These are phyloP conservation scores for Kuraishia borneana DNA, from an alignment of 805 yeast species.

Conservation along the genomic window DNA sequence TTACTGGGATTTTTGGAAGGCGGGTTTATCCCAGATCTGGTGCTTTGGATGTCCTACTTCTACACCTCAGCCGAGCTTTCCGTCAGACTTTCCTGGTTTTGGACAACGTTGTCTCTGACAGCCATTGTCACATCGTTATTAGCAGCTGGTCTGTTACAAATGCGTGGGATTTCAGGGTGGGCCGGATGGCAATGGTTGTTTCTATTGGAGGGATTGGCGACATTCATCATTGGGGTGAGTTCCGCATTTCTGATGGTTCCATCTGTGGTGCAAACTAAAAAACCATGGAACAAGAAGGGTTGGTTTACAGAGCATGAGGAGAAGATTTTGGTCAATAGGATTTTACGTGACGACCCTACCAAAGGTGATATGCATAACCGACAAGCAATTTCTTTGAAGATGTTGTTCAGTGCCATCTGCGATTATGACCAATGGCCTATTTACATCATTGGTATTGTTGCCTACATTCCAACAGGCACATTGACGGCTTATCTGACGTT, in stretches of 20 bases:
- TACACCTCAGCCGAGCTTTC: constrained; percentile 50
- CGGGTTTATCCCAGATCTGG: constrained; percentile 57
- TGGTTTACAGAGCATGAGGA: constrained; percentile 26
- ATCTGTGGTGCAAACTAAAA: constrained; percentile 39
- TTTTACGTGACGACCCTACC: constrained; percentile 30
- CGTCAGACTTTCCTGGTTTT: constrained; percentile 46
- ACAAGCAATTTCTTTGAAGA: constrained; percentile 28
- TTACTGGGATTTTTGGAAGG: constrained; percentile 52
- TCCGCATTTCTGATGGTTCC: constrained; percentile 44
- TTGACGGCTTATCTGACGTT: constrained; percentile 29
- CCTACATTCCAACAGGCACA: constrained; percentile 22
- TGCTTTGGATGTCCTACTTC: constrained; percentile 57
- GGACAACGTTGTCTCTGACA: constrained; percentile 42
- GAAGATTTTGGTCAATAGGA: constrained; percentile 26
- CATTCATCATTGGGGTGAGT: constrained; percentile 28
- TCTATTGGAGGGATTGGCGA: constrained; percentile 18
- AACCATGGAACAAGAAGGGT: constrained; percentile 39
- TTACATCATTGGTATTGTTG: constrained; percentile 29
- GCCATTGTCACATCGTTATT: constrained; percentile 32
- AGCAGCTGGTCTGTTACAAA: constrained; percentile 33
- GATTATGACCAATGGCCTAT: constrained; percentile 44
- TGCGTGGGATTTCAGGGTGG: constrained; percentile 12
- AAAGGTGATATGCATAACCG: constrained; percentile 49
- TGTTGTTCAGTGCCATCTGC: constrained; percentile 23
- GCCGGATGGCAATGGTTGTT: constrained; percentile 28